Evolutionary conservation across 495 filamentous ascomycete genomes (phyloP), one percentile per base, ranked within the genome.

Genomic region (Lepidopterella palustris): DNA sequence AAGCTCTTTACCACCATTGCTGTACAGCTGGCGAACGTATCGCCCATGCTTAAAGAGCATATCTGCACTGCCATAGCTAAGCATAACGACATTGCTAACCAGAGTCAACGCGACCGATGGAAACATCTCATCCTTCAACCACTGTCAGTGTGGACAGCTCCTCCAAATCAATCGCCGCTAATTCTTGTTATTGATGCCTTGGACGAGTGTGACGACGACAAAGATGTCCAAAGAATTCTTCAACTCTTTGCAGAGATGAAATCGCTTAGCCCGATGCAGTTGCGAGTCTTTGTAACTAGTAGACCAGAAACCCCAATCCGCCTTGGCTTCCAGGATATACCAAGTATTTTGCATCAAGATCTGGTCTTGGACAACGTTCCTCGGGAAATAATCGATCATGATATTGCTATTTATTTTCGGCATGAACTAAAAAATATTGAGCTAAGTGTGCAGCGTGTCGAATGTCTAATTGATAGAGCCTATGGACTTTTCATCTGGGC

Each of bases 241-340:
- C 57, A 62, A 50, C 53, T 73, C 21, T 45, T 73, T 18, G 45
- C 68, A 20, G 18, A 69, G 35, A 21, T 56, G 31, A 52, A 59
- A 48, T 53, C 9, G 13, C 57, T 68, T n/a, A 57, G 51, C 0
- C 4, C 50, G 8, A 40, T 69, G 23, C 55, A 27, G 31, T 58
- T 71, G 0, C 63, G 68, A 21, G 42, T 73, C 27, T 63, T 74
- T 50, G 35, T 74, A 18, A 70, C 72, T 24, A 74, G 72, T 63
- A 68, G 64, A 63, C 71, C 68, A 52, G 71, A 72, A 55, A 58
- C 63, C 47, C 66, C 60, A 29, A 68, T 71, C 42, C 61, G 63
- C 0, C 40, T 48, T 39, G 55, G 62, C 10, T 68, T 70, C 57
- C 40, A 32, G 0, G 13, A 48, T 15, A 61, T 61, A 15, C n/a